Evolutionary conservation across 2,329 filamentous ascomycete species (phyloP).

Genomic region (Nemania bipapillata): DNA sequence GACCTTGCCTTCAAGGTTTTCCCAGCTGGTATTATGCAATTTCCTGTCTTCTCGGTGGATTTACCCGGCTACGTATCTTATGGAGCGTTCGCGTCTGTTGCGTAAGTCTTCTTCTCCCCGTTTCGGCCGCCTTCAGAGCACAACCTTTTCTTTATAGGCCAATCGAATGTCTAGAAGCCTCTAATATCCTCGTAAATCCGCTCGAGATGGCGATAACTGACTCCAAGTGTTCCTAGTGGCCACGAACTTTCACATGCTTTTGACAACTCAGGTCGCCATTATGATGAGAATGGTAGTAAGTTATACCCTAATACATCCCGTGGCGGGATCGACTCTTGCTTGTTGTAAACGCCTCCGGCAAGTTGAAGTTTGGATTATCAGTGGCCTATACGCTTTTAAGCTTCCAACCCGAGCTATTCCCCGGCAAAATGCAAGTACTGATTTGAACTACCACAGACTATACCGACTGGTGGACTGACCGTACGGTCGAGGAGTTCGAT

Average conservation of each 20-base stretch:
- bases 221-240: no score
- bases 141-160: no score
- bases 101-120: no score
- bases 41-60: conserved; percentile 67
- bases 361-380: not conserved
- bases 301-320: not conserved
- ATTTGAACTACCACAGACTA: conserved; percentile 53
- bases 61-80: conserved; percentile 67
- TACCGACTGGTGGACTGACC: conserved; percentile 72
- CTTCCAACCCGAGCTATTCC: not conserved
- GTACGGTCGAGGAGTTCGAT: conserved; percentile 66
- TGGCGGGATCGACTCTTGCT: not conserved
- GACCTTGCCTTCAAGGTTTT: conserved; percentile 56
- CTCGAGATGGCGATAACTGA: no score
- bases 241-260: conserved; percentile 75
- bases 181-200: no score
- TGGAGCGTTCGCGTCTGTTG: conserved; percentile 70
- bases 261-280: conserved; percentile 71
- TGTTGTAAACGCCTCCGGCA: not conserved
- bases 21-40: conserved; percentile 73
- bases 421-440: conserved; percentile 11
- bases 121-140: no score
- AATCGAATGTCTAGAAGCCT: no score
- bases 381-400: not conserved
- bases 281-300: conserved; percentile 66